Conservation (phyloP, 2,329 filamentous ascomycete species). For the Hyphodiscus sp. region DNA sequence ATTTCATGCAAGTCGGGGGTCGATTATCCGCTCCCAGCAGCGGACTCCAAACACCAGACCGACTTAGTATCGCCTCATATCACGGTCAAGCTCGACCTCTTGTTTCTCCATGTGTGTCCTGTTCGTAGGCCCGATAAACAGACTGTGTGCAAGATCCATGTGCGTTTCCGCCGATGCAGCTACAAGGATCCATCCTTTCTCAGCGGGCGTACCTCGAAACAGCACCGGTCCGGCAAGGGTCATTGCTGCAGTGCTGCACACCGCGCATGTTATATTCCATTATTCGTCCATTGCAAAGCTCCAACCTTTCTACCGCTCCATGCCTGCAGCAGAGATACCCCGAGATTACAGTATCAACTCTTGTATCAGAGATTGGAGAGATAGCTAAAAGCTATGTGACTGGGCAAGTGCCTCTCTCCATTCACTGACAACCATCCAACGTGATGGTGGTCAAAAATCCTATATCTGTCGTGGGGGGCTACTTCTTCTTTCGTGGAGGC, state of each 20-base stretch:
- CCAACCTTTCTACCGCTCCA: not conserved
- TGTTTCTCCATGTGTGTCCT: conserved; percentile 3
- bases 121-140: conserved; percentile 13
- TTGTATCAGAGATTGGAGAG: conserved; percentile 10
- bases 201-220: not conserved
- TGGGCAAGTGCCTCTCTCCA: conserved; percentile 6
- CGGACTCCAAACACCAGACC: not conserved
- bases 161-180: not conserved
- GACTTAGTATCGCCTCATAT: not conserved
- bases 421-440: conserved; percentile 4
- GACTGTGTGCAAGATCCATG: conserved; percentile 1
- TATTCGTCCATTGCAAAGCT: not conserved
- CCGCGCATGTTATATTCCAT: not conserved
- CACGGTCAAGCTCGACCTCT: conserved; percentile 11
- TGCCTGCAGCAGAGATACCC: conserved; percentile 4
- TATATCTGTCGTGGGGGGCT: conserved; percentile 12
- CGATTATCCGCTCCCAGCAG: not conserved
- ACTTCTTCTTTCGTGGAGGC: conserved; percentile 1
- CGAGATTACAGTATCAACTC: conserved; percentile 4
- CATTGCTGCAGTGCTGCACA: not conserved
- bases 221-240: not conserved
- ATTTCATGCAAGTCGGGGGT: not conserved
- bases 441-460: not conserved
- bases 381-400: conserved; percentile 18
- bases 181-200: not conserved